Evolutionary conservation across 371 early-diverging fungal species (phyloP).

Genomic region (Phascolomyces articulosus): DNA sequence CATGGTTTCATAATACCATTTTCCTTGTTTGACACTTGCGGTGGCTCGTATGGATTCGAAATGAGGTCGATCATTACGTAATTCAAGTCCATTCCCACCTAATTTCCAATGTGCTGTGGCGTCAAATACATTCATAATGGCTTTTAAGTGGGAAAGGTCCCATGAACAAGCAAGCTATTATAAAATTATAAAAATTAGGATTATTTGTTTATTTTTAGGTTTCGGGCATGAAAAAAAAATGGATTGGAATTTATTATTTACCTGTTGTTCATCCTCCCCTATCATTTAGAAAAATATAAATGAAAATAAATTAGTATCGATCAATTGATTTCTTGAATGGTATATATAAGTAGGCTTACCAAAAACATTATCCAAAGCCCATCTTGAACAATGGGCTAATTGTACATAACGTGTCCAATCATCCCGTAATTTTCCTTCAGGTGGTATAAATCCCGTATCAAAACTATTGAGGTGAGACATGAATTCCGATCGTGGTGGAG

Average conservation of each 20-base stretch:
- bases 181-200: not conserved
- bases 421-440: slow-evolving; percentile 35
- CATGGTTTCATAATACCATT: slow-evolving; percentile 67
- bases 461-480: slow-evolving; percentile 15
- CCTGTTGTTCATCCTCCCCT: slow-evolving; percentile 12
- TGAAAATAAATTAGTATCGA: not conserved
- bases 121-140: slow-evolving; percentile 52
- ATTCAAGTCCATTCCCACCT: slow-evolving; percentile 43
- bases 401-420: slow-evolving; percentile 46
- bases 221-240: not conserved
- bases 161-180: slow-evolving; percentile 33
- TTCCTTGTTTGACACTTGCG: slow-evolving; percentile 48
- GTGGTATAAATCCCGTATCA: slow-evolving; percentile 37
- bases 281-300: slow-evolving; percentile 3
- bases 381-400: slow-evolving; percentile 39
- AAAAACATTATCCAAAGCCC: slow-evolving; percentile 49
- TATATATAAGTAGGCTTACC: slow-evolving; percentile 8
- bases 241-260: not conserved
- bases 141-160: slow-evolving; percentile 29
- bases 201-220: slow-evolving; percentile 3
- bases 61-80: slow-evolving; percentile 50
- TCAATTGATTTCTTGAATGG: too few relatives aligned
- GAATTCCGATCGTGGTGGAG: not conserved
- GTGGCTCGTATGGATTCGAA: slow-evolving; percentile 54
- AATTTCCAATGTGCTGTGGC: slow-evolving; percentile 48